Base-by-base conservation (phyloP, 257 asterid genomes). In the Nicotiana tomentosiformis region DNA sequence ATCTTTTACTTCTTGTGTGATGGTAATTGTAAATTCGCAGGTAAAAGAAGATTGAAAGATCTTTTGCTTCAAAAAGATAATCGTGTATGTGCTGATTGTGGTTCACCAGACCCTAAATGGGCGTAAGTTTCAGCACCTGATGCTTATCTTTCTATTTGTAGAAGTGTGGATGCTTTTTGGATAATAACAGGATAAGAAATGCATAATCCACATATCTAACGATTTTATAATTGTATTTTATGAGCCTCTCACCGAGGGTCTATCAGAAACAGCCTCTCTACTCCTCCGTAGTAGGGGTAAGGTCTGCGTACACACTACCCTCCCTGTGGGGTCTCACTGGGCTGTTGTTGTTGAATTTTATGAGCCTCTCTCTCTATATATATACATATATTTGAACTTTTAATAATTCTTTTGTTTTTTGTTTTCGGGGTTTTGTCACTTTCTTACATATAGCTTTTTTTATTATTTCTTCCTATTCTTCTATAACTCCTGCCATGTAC, bases 51-150 rank as follows among this genome's bases (percentile, higher is more conserved):
- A 90, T 86, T 96, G 90, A 93, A 91, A 86, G 96, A 91, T 66
- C 98, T 96, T 86, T 87, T 96, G 92, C 89, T 89, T 85, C 92
- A 89, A 84, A 86, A 84, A 1, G 98, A 93, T 83, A 94, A 96
- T 81, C 94, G 97, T 64, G 87, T 83, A 35, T 96, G 99, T 83
- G 99, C 99, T 83, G 99, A 96, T 89, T 96, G 99, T 88, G 93
- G 94, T 85, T 91, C 99, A 82, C 93, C 92, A 49, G 98, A 96
- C 84, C 99, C 99, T 60, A 96, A 94, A 92, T 96, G 99, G 99
- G 99, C 99, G 99, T 96, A 94, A 91, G 99, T 92, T 74, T 81
- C 76, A 77, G 67, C 66, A 74, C 43, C 64, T 23, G 9, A 77
- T 83, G 65, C 57, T 77, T 77, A 80, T 46, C 14, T 66, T 61